Conservation (phyloP, 2,329 filamentous ascomycete species). For the Xylariaceae sp. region DNA sequence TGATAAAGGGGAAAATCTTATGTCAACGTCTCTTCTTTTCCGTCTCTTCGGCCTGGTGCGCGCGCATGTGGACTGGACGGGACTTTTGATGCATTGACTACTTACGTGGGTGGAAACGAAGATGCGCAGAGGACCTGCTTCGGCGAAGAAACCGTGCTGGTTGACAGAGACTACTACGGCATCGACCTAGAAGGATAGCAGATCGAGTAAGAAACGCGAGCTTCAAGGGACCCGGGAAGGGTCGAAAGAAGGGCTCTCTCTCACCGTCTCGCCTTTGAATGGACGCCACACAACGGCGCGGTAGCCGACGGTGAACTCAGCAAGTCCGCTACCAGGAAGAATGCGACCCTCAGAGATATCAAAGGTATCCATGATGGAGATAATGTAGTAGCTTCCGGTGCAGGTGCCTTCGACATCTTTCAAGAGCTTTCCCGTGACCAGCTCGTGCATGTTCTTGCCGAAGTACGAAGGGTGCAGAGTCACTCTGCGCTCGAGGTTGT, state of each 20-base stretch:
- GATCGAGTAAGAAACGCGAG: conserved; percentile 25
- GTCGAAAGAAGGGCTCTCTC: conserved; percentile 31
- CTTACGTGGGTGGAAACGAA: conserved; percentile 78
- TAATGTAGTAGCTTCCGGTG: conserved; percentile 94
- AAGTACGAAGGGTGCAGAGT: conserved; percentile 97
- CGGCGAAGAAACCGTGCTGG: conserved; percentile 83
- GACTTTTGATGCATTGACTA: conserved; percentile 5
- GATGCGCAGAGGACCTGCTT: conserved; percentile 70
- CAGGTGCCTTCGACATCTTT: conserved; percentile 94
- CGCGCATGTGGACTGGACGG: not conserved
- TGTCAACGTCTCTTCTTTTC: conserved; percentile 21
- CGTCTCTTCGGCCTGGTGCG: conserved; percentile 3
- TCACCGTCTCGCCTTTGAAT: conserved; percentile 95
- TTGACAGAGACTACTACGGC: conserved; percentile 90
- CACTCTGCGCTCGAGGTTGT: conserved; percentile 91
- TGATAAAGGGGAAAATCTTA: conserved; percentile 19
- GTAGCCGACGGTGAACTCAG: conserved; percentile 92
- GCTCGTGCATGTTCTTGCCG: conserved; percentile 84
- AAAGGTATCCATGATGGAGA: conserved; percentile 94
- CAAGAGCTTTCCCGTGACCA: conserved; percentile 83
- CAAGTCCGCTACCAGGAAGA: conserved; percentile 82
- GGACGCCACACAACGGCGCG: conserved; percentile 96
- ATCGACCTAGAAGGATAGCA: conserved; percentile 61
- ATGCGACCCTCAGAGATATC: conserved; percentile 92
- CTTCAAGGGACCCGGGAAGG: conserved; percentile 7